Base-by-base conservation (phyloP, 2,329 filamentous ascomycete genomes). In the Paraphoma sp. region DNA sequence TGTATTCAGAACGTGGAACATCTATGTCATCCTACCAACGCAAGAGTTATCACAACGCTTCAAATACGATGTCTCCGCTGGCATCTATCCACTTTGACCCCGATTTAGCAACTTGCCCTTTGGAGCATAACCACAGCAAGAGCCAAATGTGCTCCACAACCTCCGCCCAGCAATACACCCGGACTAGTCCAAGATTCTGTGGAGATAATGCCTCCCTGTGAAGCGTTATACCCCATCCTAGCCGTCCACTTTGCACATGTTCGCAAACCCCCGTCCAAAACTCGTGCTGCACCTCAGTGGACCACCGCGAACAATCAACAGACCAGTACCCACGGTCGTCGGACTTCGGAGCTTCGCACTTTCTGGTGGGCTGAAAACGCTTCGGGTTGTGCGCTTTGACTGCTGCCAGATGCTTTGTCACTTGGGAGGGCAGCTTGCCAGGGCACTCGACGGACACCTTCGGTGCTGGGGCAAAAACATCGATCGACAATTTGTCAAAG, bases 281-380 rank as follows among this genome's bases (percentile, higher is more conserved):
- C 2, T 81, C 77, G 14, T 79, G 72, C 48, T 85, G 83, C 4
- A 82, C 67, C 0, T 76, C 72, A 0, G 70, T 50, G 0, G 78
- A 70, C 89, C 89, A 92, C 1, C 64, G 48, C 0, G 76, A 69
- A 62, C 84, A 87, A 60, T 87, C 79, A 4, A 97, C 67, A 2
- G 81, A 74, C 93, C 93, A 97, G 75, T 90, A 87, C 0, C 93
- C 93, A 14, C 93, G 83, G 72, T 96, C 92, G 38, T 89, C 84
- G 0, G 77, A 76, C 2, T 82, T 76, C 1, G 89, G 76, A 0
- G 75, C 69, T 4, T 88, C 80, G 1, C 77, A 76, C 49, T 84
- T 59, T 6, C 46, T 59, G 3, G 62, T 43, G 14, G 78, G 77
- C 18, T 68, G 68, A 60, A 76, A 82, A 8, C 67, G 63, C 6